A percentile compares a stretch with the other conserved stretches of the same genome.
Conservation (phyloP, 192 early-diverging fungal genomes). For the Backusella macrospora region DNA sequence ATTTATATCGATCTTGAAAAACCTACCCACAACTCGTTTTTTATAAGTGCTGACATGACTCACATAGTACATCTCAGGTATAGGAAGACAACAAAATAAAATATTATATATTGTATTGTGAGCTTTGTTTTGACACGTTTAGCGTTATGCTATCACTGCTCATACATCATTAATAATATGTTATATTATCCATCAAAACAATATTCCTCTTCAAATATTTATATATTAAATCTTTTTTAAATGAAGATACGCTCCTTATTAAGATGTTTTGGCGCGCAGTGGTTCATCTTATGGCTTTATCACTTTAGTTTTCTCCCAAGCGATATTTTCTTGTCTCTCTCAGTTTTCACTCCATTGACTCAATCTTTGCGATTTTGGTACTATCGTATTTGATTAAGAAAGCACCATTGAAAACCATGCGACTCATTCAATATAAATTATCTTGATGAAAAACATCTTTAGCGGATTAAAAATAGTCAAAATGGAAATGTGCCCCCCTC, state of each 20-base stretch:
- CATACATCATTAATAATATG: slow-evolving; percentile 72
- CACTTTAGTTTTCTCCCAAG: slow-evolving; percentile 45
- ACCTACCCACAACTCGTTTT: slow-evolving; percentile 76
- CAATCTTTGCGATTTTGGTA: no score
- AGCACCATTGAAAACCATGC: no score
- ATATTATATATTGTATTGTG: not conserved
- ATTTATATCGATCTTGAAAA: slow-evolving; percentile 58
- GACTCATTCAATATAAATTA: no score
- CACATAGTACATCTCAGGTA: slow-evolving; percentile 90
- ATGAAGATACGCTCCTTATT: no score
- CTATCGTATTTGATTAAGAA: no score
- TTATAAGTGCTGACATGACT: slow-evolving; percentile 93
- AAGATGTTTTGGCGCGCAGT: slow-evolving; percentile 69
- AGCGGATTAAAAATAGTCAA: no score
- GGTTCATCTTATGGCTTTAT: slow-evolving; percentile 95
- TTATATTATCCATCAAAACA: slow-evolving; percentile 73
- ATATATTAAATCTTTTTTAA: not conserved
- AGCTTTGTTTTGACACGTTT: not conserved
- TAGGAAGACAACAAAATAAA: not conserved
- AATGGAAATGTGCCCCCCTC: no score
- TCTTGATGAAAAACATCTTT: no score
- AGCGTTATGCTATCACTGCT: slow-evolving; percentile 78
- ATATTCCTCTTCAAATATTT: slow-evolving; percentile 77
- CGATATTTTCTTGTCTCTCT: no score
- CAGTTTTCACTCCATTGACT: no score